Base-by-base conservation (phyloP, 2,329 filamentous ascomycete genomes). In the Phialocephala subalpina region DNA sequence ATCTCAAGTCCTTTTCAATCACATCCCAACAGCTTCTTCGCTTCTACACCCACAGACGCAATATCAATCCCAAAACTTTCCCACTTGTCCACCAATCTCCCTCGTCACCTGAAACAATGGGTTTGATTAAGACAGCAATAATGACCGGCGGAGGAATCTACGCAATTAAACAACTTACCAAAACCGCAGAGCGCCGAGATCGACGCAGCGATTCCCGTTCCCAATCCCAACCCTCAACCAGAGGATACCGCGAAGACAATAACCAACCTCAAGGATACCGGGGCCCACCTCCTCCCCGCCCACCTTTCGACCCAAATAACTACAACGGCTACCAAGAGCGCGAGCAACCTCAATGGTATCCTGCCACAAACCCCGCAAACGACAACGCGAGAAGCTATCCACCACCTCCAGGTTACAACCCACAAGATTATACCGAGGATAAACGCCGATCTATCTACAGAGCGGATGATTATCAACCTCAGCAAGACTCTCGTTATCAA, bases 61-160 rank as follows among this genome's bases (percentile, higher is more conserved):
- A 25, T 20, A 20, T 22, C 45, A 49, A 49, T 22, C 45, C 20
- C 12, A 11, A 11, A 25, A 11, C 6, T 22, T 5, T 6, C 18
- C 11, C 45, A 25, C 7, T 20, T 22, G 2, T 22, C 3, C 45
- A 49, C 45, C 45, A 25, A 25, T 27, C 45, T 22, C n/a, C 20
- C 11, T 49, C 7, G 11, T 6, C n/a, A 22, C 42, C 42, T n/a
- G 20, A 22, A 7, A 25, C 45, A 49, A 64, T 67, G 62, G 58
- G 62, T 27, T 18, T 67, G 18, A 60, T 64, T 38, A 68, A 68
- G 36, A 65, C 63, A 3, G 63, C 66, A 47, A 65, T 63, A 18
- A 57, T 68, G 60, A 62, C 60, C 16, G 63, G 63, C 5, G 66
- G 60, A 38, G 63, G 63, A 7, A 53, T 68, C 1, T 68, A 68